Evolutionary conservation across 495 filamentous ascomycete species (phyloP).

Genomic region (Penicillium argentinense): DNA sequence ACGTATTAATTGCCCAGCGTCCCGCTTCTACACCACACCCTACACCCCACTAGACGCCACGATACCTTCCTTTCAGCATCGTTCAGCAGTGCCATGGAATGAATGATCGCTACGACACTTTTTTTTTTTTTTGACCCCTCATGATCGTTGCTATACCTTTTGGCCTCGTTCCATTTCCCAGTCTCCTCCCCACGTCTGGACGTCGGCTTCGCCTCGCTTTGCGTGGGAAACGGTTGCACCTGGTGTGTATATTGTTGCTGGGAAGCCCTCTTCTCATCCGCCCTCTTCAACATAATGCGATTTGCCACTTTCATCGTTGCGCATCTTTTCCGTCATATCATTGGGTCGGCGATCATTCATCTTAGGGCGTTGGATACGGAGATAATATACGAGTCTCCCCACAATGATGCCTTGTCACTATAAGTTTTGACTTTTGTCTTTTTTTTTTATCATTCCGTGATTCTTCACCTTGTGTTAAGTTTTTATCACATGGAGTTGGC

Average conservation of each 20-base stretch:
- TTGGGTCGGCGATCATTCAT: slow-evolving; percentile 20
- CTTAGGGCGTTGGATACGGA: slow-evolving; percentile 41
- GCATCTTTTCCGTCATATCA: slow-evolving; percentile 14
- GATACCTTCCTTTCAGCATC: too few species aligned
- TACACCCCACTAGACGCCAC: background rate
- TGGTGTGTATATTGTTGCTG: slow-evolving; percentile 5
- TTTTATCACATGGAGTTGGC: slow-evolving; percentile 26
- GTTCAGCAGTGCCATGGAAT: too few species aligned
- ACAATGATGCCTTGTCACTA: slow-evolving; percentile 47
- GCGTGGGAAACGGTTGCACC: slow-evolving; percentile 8
- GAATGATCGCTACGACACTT: too few species aligned
- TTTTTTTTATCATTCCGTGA: slow-evolving; percentile 14
- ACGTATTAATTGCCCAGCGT: slow-evolving; percentile 28
- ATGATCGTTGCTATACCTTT: background rate
- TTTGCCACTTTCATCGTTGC: background rate
- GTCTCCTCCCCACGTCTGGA: background rate
- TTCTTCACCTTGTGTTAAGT: slow-evolving; percentile 10
- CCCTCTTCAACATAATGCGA: background rate
- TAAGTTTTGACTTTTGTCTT: slow-evolving; percentile 23
- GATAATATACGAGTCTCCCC: slow-evolving; percentile 51
- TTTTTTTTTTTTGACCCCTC: background rate
- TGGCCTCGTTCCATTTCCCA: background rate
- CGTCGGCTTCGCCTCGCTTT: background rate
- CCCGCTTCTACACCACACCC: background rate
- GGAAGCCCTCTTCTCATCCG: background rate